Evolutionary conservation across 495 filamentous ascomycete species (phyloP).

Genomic region (Friedmanniomyces simplex): DNA sequence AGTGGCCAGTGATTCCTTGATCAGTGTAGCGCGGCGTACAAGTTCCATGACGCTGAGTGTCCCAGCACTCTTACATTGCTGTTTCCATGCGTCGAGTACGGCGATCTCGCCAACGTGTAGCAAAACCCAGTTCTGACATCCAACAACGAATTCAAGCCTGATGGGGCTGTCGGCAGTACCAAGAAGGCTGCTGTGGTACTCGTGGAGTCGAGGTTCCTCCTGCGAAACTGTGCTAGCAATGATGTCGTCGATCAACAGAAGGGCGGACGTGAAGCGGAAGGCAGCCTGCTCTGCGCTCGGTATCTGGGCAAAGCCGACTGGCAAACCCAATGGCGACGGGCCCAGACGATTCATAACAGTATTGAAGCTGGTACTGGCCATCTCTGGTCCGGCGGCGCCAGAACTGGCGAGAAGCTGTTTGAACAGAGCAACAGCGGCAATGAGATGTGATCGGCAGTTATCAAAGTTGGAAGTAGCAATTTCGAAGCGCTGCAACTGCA

Average conservation of each 20-base stretch:
- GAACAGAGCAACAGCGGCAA: conserved; percentile 40
- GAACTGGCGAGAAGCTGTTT: conserved; percentile 15
- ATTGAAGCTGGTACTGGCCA: neutral
- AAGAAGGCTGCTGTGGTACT: conserved; percentile 27
- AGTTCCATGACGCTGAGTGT: conserved; percentile 39
- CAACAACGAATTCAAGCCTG: conserved; percentile 29
- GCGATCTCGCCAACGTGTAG: conserved; percentile 39
- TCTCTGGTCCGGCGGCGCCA: neutral
- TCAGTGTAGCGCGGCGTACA: conserved; percentile 32
- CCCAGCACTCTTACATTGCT: conserved; percentile 32
- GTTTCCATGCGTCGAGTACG: conserved; percentile 42
- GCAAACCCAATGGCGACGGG: neutral
- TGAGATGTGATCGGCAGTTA: conserved; percentile 42
- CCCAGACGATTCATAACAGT: neutral
- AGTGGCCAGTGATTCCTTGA: conserved; percentile 31
- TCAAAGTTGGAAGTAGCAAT: conserved; percentile 34
- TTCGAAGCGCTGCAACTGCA: conserved; percentile 44
- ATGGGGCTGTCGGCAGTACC: neutral
- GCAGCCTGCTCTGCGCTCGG: conserved; percentile 42
- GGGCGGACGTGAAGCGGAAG: conserved; percentile 42
- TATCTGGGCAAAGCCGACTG: conserved; percentile 27
- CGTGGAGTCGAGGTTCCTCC: conserved; percentile 34
- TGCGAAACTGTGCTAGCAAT: conserved; percentile 38
- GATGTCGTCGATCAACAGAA: conserved; percentile 41
- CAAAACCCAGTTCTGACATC: conserved; percentile 41